A percentile compares a stretch with the other conserved stretches of the same genome.
Evolutionary conservation across 1,139 yeast species (phyloP).

Genomic region (Debaryomycetaceae sp.): DNA sequence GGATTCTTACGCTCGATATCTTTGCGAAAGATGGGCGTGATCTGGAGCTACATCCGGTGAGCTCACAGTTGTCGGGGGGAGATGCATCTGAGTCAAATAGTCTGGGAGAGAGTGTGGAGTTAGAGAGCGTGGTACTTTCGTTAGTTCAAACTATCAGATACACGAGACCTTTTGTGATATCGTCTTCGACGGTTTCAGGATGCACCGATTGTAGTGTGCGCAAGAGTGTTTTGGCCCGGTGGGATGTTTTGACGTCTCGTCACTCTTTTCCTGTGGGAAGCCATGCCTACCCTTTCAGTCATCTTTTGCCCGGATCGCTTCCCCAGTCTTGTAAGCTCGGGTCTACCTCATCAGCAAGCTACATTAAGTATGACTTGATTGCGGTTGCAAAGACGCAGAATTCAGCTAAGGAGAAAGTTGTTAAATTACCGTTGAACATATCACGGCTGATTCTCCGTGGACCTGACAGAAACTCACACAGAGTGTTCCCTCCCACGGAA

Average conservation of each 20-base stretch:
- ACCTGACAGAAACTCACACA: constrained; percentile 78
- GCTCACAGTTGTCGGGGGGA: constrained; percentile 3
- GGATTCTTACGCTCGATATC: constrained; percentile 47
- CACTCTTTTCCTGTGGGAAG: constrained; percentile 58
- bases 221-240: constrained; percentile 66
- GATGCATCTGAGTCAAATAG: not conserved
- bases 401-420: constrained; percentile 28
- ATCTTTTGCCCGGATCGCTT: constrained; percentile 81
- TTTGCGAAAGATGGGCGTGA: not conserved
- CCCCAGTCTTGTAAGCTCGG: constrained; percentile 77
- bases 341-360: constrained; percentile 47
- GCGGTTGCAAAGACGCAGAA: constrained; percentile 47
- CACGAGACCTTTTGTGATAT: constrained; percentile 62
- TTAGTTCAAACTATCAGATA: constrained; percentile 67
- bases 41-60: constrained; percentile 2
- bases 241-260: constrained; percentile 74
- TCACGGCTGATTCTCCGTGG: constrained; percentile 77
- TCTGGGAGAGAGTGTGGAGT: constrained; percentile 24
- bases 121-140: constrained; percentile 59
- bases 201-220: constrained; percentile 58
- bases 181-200: constrained; percentile 44
- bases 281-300: constrained; percentile 94
- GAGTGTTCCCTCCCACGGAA: constrained; percentile 95
- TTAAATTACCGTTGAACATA: constrained; percentile 68
- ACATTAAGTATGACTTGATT: constrained; percentile 68